Evolutionary conservation across 306 rosid species (phyloP), one percentile per base, ranked within the genome.

Genomic region (Inga laurina): DNA sequence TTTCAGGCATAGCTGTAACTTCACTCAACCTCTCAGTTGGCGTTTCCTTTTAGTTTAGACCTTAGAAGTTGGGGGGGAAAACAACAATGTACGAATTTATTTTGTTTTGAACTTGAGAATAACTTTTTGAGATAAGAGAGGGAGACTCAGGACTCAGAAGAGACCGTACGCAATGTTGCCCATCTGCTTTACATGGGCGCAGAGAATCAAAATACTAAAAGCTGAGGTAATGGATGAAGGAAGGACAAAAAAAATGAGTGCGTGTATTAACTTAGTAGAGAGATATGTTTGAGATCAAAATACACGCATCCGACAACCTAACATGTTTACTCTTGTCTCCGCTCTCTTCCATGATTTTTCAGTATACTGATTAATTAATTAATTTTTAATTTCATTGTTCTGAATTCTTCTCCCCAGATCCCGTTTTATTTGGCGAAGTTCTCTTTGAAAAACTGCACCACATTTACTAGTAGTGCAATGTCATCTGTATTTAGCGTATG

Each of bases 251-350:
- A 74, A 70, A 1, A 52, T 30, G 44, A 61, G 79, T 46, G 15
- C 10, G 67, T 18, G 43, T 52, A 19, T 75, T 32, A 79, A 46
- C 76, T 70, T 79, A 61, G 57, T 66, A 76, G 37, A 78, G 44
- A 34, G 45, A 62, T 70, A 71, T 66, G 78, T 65, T 77, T 24
- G n/a, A 73, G 76, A 81, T 76, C 81, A 32, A 80, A 80, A 77
- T 48, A 61, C 84, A 52, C 51, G 49, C 61, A 22, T 44, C 87
- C 81, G 77, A 84, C 77, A 48, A 48, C 74, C 21, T 10, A 65
- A 73, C 85, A 75, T 22, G 41, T 16, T 59, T 73, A n/a, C 64
- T 18, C n/a, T 34, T 80, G 65, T 83, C 78, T 78, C 43, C 64
- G 4, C 64, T 68, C 81, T 54, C 21, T 35, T 44, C 72, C n/a